Evolutionary conservation across 306 rosid species (phyloP), one percentile per base, ranked within the genome.

Genomic region (Lathyrus sativus): DNA sequence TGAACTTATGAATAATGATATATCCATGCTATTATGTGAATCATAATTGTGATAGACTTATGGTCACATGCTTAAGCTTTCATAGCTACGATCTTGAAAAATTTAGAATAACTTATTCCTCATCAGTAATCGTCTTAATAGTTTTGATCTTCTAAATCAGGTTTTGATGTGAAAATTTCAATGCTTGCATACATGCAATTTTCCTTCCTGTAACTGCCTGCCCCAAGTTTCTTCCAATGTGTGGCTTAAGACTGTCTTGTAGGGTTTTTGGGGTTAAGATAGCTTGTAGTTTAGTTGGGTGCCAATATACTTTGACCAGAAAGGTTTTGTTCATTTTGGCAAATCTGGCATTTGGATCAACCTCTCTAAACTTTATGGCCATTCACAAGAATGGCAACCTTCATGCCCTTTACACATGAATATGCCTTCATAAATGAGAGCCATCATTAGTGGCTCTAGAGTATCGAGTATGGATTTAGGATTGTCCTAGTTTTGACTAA

Each of bases 241-340:
- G 39, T 44, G 18, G 44, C 41, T 55, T 56, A 44, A 56, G 67
- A 55, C 53, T 66, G 29, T 53, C 37, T 56, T 35, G 29, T 55
- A 10, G 66, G 69, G 65, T 2, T 59, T 65, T 76, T 22, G 15
- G 41, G 65, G 62, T 49, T 65, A 59, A n/a, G 46, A 42, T 65
- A 59, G 65, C 65, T 71, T 65, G 7, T 71, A 28, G 49, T 78
- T 58, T 48, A 24, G 35, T 63, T 28, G 12, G 39, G 9, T 45
- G 15, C 62, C 43, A 46, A 43, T 41, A 53, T 71, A 11, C 64
- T 44, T 72, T 46, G 43, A 41, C 22, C 54, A 24, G 13, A 42
- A 19, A 42, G 49, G 71, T 53, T 61, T 54, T 22, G 28, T 54
- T 69, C 56, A 64, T 44, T 28, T 73, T 73, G 67, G 41, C 57